Base-by-base conservation (phyloP, 2,329 filamentous ascomycete species). In the Claviceps arundinis region DNA sequence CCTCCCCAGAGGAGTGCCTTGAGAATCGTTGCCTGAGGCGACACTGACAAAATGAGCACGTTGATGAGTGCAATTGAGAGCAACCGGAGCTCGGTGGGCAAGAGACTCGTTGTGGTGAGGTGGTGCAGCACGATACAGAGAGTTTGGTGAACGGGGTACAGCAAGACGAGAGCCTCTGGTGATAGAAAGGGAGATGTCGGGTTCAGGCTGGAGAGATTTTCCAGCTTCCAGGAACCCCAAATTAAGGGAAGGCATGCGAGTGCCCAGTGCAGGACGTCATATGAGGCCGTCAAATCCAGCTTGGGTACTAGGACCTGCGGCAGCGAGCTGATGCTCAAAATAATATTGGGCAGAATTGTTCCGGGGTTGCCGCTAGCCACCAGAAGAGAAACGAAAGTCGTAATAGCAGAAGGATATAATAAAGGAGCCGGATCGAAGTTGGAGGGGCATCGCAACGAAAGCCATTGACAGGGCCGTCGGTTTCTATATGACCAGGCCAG, bases 381-480 rank as follows among this genome's bases (percentile, higher is more conserved):
- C 9, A 90, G 82, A 4, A 93, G 71, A 1, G 89, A 82, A 30
- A 93, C 84, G 46, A 90, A 74, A 16, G 90, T 69, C 1, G 90
- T 88, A 34, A 95, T 74, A 2, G 83, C 68, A 5, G 85, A 77
- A 17, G 91, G 91, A 64, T 96, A 97, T 53, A 96, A 68, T n/a
- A 95, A 74, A 11, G 90, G 88, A 6, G 91, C 91, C 2, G 89
- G 90, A 62, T 97, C 91, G 67, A 96, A 95, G n/a, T 79, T 76
- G 4, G 81, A 71, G 0, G 89, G 89, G 40, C 95, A 72, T 34
- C 64, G 63, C 38, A 83, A 60, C 1, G 72, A 69, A 34, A 73
- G 58, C 53, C 56, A 59, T 30, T 56, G 65, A n/a, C 66, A 65
- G 3, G 73, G 66, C 4, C 57, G 64, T 17, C 67, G 64, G 24